Base-by-base conservation (phyloP, 352 stramenopile genomes). In the Pythium periplocum region DNA sequence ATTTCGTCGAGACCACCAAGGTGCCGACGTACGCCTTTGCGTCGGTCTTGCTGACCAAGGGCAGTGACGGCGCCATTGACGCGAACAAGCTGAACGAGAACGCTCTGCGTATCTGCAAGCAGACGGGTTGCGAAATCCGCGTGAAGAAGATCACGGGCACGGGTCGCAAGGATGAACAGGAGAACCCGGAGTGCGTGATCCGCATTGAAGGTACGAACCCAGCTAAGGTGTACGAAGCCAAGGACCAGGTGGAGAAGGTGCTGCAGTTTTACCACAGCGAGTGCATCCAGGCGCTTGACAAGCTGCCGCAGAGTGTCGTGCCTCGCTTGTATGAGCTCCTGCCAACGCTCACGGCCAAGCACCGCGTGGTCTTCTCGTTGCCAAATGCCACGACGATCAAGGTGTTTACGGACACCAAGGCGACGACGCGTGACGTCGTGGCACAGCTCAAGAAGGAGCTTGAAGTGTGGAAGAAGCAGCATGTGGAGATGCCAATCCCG, bases 181-280 rank as follows among this genome's bases (percentile, higher is more conserved):
- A 57, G 11, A 35, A 56, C 26, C n/a, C 17, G 6, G 7, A 10
- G 30, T 1, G 6, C 10, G 30, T 11, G 32, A 70, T 92, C 31
- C 73, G 71, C 31, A 86, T 92, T 45, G 78, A 90, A 73, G 78
- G 82, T 6, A 69, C 63, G 3, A 78, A 77, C 47, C 65, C 77
- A 0, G 60, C 66, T 33, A 82, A 86, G 49, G 82, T 92, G 26
- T 87, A 87, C 53, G 67, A 87, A 34, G 82, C 82, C 45, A 90
- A 87, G 62, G 62, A 71, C 17, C 64, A 73, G 39, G 75, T 92
- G 5, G 77, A 92, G 57, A 84, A 84, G 34, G 68, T 90, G 34
- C 62, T 92, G 35, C 78, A 90, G 51, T 92, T 92, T 51, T 92
- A 89, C 62, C 85, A 84, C 59, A 63, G 69, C 17, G 75, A 86